phyloP scores from a whole-genome alignment of 768 basidiomycete species.

The Calocera viscosa region DNA sequence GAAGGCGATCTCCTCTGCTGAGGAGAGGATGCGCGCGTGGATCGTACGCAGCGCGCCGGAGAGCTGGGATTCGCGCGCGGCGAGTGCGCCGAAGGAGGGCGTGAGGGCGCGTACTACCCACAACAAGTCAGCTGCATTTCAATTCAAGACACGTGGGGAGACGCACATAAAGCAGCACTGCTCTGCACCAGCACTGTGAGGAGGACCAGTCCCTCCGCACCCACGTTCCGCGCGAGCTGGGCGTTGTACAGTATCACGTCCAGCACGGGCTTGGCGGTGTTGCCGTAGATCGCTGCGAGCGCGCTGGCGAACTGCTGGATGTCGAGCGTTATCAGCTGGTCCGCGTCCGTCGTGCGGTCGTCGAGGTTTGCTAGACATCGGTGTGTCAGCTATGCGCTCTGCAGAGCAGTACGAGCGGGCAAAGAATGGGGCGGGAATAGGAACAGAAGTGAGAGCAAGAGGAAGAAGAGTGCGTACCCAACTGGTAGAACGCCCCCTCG shows the following conservation, averaged over 20 bases:
- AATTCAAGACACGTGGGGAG: neutral
- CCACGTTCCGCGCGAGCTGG: constrained; percentile 85
- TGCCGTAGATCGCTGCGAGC: constrained; percentile 86
- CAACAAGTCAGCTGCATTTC: neutral
- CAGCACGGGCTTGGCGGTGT: constrained; percentile 83
- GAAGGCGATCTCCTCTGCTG: constrained; percentile 79
- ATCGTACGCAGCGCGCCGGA: constrained; percentile 82
- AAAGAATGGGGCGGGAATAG: neutral
- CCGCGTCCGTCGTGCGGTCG: constrained; percentile 90
- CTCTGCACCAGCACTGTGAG: constrained; percentile 75
- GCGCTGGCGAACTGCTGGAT: constrained; percentile 85
- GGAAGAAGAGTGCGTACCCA: constrained; percentile 39
- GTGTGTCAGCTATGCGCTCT: too few relatives aligned
- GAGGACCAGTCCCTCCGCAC: constrained; percentile 78
- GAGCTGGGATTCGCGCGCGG: constrained; percentile 76
- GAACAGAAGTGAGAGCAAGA: neutral
- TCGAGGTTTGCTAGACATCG: constrained; percentile 65
- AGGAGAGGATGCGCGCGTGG: constrained; percentile 82
- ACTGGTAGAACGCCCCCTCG: constrained; percentile 86
- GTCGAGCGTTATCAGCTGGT: constrained; percentile 96
- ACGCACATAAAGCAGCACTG: constrained; percentile 66
- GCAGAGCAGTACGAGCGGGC: neutral
- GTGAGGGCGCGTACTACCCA: constrained; percentile 68
- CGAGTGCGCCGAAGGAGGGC: constrained; percentile 83
- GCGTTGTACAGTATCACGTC: constrained; percentile 94